Conservation (phyloP, 1,284 basidiomycete species). For the Irpex sp. region DNA sequence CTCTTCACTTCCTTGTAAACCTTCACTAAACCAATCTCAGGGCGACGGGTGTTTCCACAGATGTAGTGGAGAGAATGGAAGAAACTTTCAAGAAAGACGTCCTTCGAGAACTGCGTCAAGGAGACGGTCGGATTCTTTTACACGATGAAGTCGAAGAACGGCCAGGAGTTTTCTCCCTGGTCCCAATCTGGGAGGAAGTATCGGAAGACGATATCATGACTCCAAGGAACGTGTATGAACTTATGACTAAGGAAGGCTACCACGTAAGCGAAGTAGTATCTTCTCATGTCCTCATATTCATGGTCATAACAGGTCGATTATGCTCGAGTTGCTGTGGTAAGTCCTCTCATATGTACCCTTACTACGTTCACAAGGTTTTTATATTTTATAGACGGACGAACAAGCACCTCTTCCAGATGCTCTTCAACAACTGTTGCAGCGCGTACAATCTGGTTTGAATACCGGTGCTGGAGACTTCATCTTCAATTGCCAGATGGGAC, state of each 20-base stretch:
- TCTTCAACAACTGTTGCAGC: constrained; percentile 72
- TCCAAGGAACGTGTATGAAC: constrained; percentile 80
- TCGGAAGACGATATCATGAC: constrained; percentile 89
- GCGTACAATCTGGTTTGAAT: constrained; percentile 58
- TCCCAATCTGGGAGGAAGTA: constrained; percentile 88
- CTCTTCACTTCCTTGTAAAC: no score
- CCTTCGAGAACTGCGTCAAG: constrained; percentile 70
- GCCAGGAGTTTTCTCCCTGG: constrained; percentile 85
- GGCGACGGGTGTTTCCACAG: constrained; percentile 91
- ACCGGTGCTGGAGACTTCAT: constrained; percentile 69
- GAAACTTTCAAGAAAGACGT: constrained; percentile 87
- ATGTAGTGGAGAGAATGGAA: constrained; percentile 94
- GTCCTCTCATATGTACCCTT: constrained; percentile 23
- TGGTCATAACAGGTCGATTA: constrained; percentile 72
- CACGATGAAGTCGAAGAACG: constrained; percentile 97
- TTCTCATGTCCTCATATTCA: background rate
- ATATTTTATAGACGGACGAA: constrained; percentile 78
- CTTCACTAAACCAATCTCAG: constrained; percentile 37
- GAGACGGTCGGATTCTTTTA: constrained; percentile 82
- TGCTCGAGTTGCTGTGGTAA: constrained; percentile 80
- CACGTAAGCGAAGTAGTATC: constrained; percentile 41
- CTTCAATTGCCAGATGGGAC: constrained; percentile 87
- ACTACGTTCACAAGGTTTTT: background rate
- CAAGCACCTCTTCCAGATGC: constrained; percentile 91
- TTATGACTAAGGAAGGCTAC: constrained; percentile 75